These are phyloP conservation scores for Chrysoporthe puriensis DNA, from an alignment of 2,329 filamentous ascomycete genomes.

Conservation along the genomic window DNA sequence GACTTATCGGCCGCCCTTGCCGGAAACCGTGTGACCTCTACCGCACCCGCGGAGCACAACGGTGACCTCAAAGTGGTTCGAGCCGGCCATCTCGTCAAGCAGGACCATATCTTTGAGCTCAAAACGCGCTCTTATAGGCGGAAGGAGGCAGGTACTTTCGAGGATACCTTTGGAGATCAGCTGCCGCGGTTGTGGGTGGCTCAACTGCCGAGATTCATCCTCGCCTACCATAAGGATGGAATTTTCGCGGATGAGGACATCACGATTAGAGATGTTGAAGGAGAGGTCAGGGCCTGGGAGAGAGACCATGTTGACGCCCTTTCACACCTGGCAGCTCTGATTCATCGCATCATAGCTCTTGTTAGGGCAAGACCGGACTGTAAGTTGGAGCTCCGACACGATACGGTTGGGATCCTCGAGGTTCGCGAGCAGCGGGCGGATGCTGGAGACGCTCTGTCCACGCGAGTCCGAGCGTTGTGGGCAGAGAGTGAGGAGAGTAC, in stretches of 20 bases:
- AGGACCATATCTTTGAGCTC: conserved; percentile 25
- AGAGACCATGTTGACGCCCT: conserved; percentile 37
- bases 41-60: background rate
- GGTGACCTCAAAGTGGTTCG: conserved; percentile 6
- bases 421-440: conserved; percentile 33
- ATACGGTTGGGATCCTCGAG: conserved; percentile 30
- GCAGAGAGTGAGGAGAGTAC: conserved; percentile 12
- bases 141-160: conserved; percentile 10
- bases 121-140: conserved; percentile 25
- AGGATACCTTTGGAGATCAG: conserved; percentile 22
- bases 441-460: conserved; percentile 34
- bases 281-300: conserved; percentile 43
- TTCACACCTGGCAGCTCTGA: conserved; percentile 36
- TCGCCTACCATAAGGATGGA: conserved; percentile 25
- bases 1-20: conserved; percentile 4
- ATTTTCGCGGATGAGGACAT: conserved; percentile 27
- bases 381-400: conserved; percentile 35
- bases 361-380: conserved; percentile 24
- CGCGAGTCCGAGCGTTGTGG: conserved; percentile 34
- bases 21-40: conserved; percentile 15
- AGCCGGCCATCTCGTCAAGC: conserved; percentile 15
- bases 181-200: conserved; percentile 26
- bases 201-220: conserved; percentile 23
- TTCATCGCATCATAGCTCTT: conserved; percentile 32
- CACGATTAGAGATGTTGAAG: conserved; percentile 44